These are phyloP conservation scores for Microsporum canis DNA, from an alignment of 2,329 filamentous ascomycete species.

Conservation along the genomic window DNA sequence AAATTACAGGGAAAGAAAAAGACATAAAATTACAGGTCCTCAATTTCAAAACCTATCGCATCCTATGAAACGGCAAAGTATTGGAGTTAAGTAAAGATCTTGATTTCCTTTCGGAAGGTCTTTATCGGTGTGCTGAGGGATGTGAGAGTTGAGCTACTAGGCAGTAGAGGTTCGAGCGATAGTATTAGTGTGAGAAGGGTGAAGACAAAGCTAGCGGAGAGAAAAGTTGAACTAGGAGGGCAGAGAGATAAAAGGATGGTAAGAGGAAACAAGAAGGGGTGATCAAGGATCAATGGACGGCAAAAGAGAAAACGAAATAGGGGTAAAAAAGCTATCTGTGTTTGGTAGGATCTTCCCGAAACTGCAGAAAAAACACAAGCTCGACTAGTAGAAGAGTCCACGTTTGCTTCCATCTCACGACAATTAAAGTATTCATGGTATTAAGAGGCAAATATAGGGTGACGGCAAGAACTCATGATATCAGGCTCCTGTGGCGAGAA, in stretches of 20 bases:
- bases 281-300: not conserved
- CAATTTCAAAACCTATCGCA: not conserved
- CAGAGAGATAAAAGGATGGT: not conserved
- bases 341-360: not conserved
- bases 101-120: not conserved
- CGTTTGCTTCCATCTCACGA: not conserved
- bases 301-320: conserved; percentile 3
- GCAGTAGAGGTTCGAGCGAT: not conserved
- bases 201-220: not conserved
- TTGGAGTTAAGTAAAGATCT: not conserved
- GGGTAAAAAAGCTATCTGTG: not conserved
- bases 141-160: not conserved
- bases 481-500: not conserved
- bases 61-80: not conserved
- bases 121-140: not conserved
- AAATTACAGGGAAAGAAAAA: not conserved
- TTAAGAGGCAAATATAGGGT: not conserved
- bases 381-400: not conserved
- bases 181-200: not conserved
- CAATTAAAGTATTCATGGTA: not conserved
- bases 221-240: not conserved
- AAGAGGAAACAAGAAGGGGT: not conserved
- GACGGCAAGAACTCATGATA: not conserved
- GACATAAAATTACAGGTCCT: not conserved
- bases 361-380: not conserved